Percentiles rank a stretch among this genome's conserved stretches.
phyloP scores from a whole-genome alignment of 768 basidiomycete genomes.

The Tricholoma saponaceum region DNA sequence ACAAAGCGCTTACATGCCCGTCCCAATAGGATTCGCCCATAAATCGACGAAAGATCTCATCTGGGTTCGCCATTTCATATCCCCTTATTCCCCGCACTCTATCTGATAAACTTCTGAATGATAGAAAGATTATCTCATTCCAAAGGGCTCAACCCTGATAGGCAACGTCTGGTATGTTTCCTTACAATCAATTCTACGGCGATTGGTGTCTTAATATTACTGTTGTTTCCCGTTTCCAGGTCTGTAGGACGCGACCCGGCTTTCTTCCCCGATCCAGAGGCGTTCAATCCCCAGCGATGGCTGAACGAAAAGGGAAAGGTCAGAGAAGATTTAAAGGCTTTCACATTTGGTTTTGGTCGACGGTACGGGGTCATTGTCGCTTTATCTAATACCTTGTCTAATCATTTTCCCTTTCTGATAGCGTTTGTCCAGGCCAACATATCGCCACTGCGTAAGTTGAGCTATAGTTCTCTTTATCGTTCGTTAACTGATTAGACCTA shows the following conservation, averaged over 20 bases:
- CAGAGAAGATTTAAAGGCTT: constrained; percentile 49
- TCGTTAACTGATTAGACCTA: not conserved
- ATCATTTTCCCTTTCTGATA: not conserved
- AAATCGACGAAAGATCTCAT: constrained; percentile 60
- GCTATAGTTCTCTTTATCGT: not conserved
- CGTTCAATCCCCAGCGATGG: constrained; percentile 59
- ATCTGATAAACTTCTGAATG: not conserved
- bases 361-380: constrained; percentile 18
- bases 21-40: constrained; percentile 56
- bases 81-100: constrained; percentile 23
- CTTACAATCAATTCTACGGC: no score
- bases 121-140: constrained; percentile 42
- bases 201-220: no score
- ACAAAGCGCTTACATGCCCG: no score
- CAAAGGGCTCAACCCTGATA: constrained; percentile 52
- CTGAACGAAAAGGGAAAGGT: constrained; percentile 38
- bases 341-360: constrained; percentile 55
- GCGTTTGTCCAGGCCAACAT: constrained; percentile 64
- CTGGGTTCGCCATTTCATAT: constrained; percentile 47
- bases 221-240: constrained; percentile 20
- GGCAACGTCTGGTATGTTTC: constrained; percentile 52
- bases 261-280: constrained; percentile 56
- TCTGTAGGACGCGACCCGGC: constrained; percentile 54
- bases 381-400: not conserved
- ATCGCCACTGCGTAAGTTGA: constrained; percentile 41